These are phyloP conservation scores for Viridothelium virens DNA, from an alignment of 495 filamentous ascomycete genomes.

Conservation along the genomic window DNA sequence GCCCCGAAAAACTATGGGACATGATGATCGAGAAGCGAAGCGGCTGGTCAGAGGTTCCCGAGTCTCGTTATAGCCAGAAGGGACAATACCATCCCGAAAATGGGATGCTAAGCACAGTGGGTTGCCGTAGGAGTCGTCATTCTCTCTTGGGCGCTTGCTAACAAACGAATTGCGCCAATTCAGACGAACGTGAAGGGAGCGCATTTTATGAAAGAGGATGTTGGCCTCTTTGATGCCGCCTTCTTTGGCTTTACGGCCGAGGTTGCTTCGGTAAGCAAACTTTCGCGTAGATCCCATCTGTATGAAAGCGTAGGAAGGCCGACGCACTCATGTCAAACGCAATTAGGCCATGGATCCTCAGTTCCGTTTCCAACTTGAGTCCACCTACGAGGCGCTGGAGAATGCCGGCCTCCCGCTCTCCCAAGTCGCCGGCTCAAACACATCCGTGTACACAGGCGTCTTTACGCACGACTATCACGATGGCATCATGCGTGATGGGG, in stretches of 20 bases:
- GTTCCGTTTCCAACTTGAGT: constrained; percentile 14
- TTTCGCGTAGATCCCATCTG: background rate
- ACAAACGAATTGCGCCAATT: background rate
- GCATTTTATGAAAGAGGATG: constrained; percentile 14
- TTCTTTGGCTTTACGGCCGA: constrained; percentile 16
- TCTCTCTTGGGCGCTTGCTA: too few species aligned
- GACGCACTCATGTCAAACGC: background rate
- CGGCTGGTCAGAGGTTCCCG: background rate
- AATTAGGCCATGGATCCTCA: constrained; percentile 14
- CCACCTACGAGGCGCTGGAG: constrained; percentile 14
- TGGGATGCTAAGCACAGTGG: background rate
- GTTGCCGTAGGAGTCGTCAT: too few species aligned
- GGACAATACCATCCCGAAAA: constrained; percentile 29
- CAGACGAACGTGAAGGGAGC: background rate
- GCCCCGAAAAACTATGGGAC: constrained; percentile 3
- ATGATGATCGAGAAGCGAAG: background rate
- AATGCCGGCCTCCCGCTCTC: constrained; percentile 22
- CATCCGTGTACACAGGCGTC: background rate
- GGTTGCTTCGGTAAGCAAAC: constrained; percentile 7
- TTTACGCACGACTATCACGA: background rate
- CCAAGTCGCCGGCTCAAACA: constrained; percentile 5
- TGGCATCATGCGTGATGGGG: constrained; percentile 8
- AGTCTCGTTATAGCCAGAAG: constrained; percentile 24
- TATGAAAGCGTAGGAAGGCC: background rate
- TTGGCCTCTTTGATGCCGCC: constrained; percentile 13